Base-by-base conservation (phyloP, 148 eudicot species). In the Mesembryanthemum crystallinum region DNA sequence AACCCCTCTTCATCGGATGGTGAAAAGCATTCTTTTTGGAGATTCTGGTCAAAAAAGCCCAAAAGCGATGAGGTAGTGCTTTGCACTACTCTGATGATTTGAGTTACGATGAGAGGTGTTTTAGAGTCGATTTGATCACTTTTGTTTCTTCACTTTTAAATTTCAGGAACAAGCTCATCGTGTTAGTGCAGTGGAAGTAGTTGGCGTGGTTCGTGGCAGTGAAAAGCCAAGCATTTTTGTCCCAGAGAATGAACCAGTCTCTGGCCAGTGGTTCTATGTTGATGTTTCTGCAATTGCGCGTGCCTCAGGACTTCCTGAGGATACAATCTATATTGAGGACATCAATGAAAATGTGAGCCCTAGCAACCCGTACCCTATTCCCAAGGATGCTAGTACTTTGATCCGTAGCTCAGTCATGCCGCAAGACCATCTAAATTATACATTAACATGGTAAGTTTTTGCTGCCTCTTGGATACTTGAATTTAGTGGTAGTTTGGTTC, bases 181-280 rank as follows among this genome's bases (percentile, higher is more conserved):
- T 67, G 74, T 81, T 78, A 79, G 45, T 65, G 77, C 82, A 8
- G 76, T 82, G 33, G 90, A 92, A 90, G 90, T 95, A 77, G 80
- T 87, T 21, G 97, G 98, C 67, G 97, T 95, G 45, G 72, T 90
- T 81, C 96, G 98, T 76, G 96, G 92, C 61, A 90, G 97, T 79
- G 98, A 95, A 86, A 95, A 89, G 74, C 98, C 97, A 14, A 95
- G 92, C 83, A 90, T 90, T 71, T 95, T 92, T 85, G 97, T 92
- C 68, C 98, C 98, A 61, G 89, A 85, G 62, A 95, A 95, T 79
- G 97, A 90, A 80, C 94, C 97, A 9, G 72, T 75, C 72, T 84
- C 91, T 32, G 80, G 73, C 47, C 96, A 95, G 69, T 95, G 97
- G 98, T 95, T 95, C 82, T 90, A 85, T 86, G 94, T 95, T 81